Conservation (phyloP, 441 rosid genomes). For the Dalechampia spathulata region DNA sequence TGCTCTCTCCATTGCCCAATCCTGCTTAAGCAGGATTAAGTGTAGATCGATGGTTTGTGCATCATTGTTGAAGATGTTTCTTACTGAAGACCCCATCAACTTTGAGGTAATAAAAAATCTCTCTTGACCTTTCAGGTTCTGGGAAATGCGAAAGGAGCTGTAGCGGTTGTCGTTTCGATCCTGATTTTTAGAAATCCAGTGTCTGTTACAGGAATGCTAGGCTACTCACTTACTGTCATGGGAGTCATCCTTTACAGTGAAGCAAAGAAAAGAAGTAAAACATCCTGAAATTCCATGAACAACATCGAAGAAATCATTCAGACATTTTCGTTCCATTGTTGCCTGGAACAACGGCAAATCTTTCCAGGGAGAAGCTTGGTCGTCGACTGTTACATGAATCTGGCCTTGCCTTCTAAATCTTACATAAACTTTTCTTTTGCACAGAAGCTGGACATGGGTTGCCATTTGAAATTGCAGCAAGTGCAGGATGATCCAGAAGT, state of each 20-base stretch:
- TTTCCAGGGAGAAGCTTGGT: slow-evolving; percentile 11
- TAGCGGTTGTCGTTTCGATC: slow-evolving; percentile 41
- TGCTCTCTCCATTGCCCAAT: too few species aligned
- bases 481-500: slow-evolving; percentile 29
- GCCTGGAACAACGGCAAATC: slow-evolving; percentile 14
- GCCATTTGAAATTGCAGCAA: slow-evolving; percentile 33
- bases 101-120: neutral
- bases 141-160: slow-evolving; percentile 50
- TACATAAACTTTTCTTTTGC: slow-evolving; percentile 3
- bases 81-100: neutral
- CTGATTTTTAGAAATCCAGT: slow-evolving; percentile 44
- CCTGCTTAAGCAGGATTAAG: too few species aligned
- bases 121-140: slow-evolving; percentile 26
- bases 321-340: slow-evolving; percentile 9
- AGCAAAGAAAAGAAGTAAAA: slow-evolving; percentile 39
- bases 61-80: neutral
- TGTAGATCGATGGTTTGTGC: too few species aligned
- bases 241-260: too few species aligned
- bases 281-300: slow-evolving; percentile 3
- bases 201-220: slow-evolving; percentile 45
- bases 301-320: neutral
- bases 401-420: slow-evolving; percentile 22
- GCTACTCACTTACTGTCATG: slow-evolving; percentile 33
- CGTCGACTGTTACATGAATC: slow-evolving; percentile 14
- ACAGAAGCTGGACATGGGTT: slow-evolving; percentile 27